Conservation (phyloP, 352 stramenopile genomes). For the Phytopythium kandeliae region DNA sequence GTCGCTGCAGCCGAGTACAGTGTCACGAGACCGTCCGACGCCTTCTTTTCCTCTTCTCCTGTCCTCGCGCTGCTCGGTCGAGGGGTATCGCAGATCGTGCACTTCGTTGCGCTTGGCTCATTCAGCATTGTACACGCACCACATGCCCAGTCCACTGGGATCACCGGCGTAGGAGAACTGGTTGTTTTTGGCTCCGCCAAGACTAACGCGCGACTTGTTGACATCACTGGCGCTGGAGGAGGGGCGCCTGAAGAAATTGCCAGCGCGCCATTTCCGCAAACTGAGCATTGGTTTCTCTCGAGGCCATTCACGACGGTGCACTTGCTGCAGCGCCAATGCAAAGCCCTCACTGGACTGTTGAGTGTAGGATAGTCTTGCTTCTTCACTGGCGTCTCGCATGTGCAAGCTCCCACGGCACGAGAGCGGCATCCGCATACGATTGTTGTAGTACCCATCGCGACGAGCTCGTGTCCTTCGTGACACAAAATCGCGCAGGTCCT, state of each 20-base stretch:
- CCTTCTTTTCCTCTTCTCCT: slow-evolving; percentile 16
- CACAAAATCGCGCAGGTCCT: slow-evolving; percentile 64
- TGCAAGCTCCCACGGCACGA: slow-evolving; percentile 45
- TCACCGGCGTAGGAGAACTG: background rate
- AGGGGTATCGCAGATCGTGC: slow-evolving; percentile 63
- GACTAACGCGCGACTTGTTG: slow-evolving; percentile 42
- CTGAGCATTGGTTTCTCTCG: slow-evolving; percentile 45
- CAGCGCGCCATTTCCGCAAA: slow-evolving; percentile 43
- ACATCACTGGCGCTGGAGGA: slow-evolving; percentile 14
- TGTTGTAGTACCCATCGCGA: slow-evolving; percentile 61
- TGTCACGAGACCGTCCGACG: slow-evolving; percentile 48
- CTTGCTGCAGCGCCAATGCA: slow-evolving; percentile 72
- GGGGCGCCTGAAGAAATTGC: slow-evolving; percentile 7
- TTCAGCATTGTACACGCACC: slow-evolving; percentile 80
- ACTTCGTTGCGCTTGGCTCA: slow-evolving; percentile 42
- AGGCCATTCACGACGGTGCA: slow-evolving; percentile 79
- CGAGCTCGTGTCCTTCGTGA: slow-evolving; percentile 78
- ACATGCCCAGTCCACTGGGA: slow-evolving; percentile 56
- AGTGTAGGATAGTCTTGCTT: slow-evolving; percentile 32
- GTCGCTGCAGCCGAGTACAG: slow-evolving; percentile 56
- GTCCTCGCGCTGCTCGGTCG: slow-evolving; percentile 15
- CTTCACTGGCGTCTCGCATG: slow-evolving; percentile 35
- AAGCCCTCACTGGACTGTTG: slow-evolving; percentile 25
- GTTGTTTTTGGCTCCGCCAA: slow-evolving; percentile 20
- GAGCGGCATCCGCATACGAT: slow-evolving; percentile 68